Conservation (phyloP, 371 early-diverging fungal genomes). For the Rhizopus microsporus region DNA sequence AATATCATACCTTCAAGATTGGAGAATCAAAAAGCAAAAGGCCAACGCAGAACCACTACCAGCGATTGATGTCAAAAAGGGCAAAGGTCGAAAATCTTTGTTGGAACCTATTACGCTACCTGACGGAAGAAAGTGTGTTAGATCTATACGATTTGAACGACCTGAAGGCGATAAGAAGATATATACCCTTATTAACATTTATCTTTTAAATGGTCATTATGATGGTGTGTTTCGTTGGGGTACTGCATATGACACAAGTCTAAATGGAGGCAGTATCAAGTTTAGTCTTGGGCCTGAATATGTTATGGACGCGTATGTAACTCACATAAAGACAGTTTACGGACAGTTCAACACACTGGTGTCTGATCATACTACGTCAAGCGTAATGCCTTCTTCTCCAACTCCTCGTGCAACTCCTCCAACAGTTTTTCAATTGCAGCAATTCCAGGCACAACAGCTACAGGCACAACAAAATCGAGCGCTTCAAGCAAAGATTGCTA, state of each 20-base stretch:
- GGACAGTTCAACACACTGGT: conserved; percentile 51
- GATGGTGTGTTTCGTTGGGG: conserved; percentile 65
- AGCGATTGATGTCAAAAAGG: conserved; percentile 57
- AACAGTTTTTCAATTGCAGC: conserved; percentile 26
- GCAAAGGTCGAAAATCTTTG: conserved; percentile 41
- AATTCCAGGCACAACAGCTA: conserved; percentile 39
- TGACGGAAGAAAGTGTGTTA: conserved; percentile 57
- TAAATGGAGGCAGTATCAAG: conserved; percentile 59
- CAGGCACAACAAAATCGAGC: conserved; percentile 42
- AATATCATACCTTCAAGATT: conserved; percentile 63
- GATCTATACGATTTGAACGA: conserved; percentile 63
- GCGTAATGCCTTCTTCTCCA: conserved; percentile 50
- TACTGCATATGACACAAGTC: conserved; percentile 54
- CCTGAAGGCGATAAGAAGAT: conserved; percentile 53
- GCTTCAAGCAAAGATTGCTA: conserved; percentile 36
- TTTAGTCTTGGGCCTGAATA: conserved; percentile 62
- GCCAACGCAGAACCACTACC: conserved; percentile 48
- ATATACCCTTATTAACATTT: conserved; percentile 57
- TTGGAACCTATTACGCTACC: conserved; percentile 40
- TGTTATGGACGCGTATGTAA: conserved; percentile 56
- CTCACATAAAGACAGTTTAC: conserved; percentile 57
- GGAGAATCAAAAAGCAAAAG: conserved; percentile 56
- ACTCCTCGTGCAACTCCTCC: conserved; percentile 41
- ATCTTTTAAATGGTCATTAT: conserved; percentile 45
- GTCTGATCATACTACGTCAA: conserved; percentile 55